Evolutionary conservation across 2,329 filamentous ascomycete species (phyloP).

Genomic region (Paecilomyces sp.): DNA sequence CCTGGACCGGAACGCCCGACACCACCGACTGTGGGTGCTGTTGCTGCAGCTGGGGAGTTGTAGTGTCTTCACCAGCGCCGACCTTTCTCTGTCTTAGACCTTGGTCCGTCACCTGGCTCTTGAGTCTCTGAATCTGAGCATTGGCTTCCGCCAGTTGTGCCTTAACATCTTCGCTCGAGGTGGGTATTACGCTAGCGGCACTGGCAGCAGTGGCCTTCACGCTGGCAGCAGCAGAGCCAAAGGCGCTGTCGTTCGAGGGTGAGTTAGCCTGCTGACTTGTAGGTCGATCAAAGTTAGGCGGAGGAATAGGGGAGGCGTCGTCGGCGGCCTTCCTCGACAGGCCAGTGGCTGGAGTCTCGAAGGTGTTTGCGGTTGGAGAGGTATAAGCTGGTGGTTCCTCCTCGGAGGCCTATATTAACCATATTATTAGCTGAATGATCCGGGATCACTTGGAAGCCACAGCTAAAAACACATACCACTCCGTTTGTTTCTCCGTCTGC

Average conservation of each 20-base stretch:
- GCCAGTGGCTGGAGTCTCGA: slow-evolving; percentile 38
- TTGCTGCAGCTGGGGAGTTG: slow-evolving; percentile 45
- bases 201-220: slow-evolving; percentile 46
- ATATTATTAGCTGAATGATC: background rate
- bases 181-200: slow-evolving; percentile 42
- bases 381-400: slow-evolving; percentile 48
- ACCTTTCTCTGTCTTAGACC: slow-evolving; percentile 75
- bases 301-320: slow-evolving; percentile 25
- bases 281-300: slow-evolving; percentile 27
- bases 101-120: slow-evolving; percentile 56
- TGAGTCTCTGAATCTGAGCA: slow-evolving; percentile 62
- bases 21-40: slow-evolving; percentile 52
- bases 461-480: slow-evolving; percentile 19
- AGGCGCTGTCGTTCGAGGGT: slow-evolving; percentile 23
- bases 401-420: slow-evolving; percentile 13
- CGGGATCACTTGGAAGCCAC: background rate
- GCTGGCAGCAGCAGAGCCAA: slow-evolving; percentile 32
- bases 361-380: slow-evolving; percentile 46
- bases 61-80: slow-evolving; percentile 48
- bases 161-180: slow-evolving; percentile 57
- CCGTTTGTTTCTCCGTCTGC: slow-evolving; percentile 25
- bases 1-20: slow-evolving; percentile 73
- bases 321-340: slow-evolving; percentile 35
- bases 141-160: slow-evolving; percentile 69
- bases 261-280: slow-evolving; percentile 34